Evolutionary conservation across 2,329 filamentous ascomycete species (phyloP).

Genomic region (Coniochaeta ligniaria): DNA sequence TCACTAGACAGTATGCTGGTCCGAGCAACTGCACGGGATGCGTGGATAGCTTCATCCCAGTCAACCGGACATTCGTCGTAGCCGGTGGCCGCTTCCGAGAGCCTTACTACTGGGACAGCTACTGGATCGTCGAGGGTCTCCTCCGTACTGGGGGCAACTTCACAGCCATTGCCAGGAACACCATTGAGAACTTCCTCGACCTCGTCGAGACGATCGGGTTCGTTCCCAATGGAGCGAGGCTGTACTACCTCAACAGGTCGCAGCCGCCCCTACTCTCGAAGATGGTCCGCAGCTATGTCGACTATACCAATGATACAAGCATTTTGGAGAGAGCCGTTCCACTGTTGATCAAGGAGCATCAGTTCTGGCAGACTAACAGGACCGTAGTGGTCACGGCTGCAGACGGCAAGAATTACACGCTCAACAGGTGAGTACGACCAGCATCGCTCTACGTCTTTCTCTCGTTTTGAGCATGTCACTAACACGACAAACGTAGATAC

Average conservation of each 20-base stretch:
- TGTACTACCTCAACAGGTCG: conserved; percentile 62
- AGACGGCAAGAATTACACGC: conserved; percentile 38
- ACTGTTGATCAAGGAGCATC: conserved; percentile 55
- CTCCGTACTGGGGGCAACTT: conserved; percentile 58
- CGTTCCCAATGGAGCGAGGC: conserved; percentile 59
- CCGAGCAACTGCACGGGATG: conserved; percentile 49
- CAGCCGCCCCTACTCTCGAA: conserved; percentile 59
- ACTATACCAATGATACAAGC: conserved; percentile 56
- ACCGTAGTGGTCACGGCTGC: conserved; percentile 42
- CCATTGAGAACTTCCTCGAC: conserved; percentile 64
- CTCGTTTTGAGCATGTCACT: neutral
- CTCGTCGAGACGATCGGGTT: conserved; percentile 58
- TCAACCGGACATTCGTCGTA: conserved; percentile 63
- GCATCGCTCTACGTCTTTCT: neutral
- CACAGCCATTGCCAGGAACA: conserved; percentile 55
- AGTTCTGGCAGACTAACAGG: conserved; percentile 56
- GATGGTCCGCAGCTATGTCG: conserved; percentile 59
- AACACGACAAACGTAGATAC: conserved; percentile 30
- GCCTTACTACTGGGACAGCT: conserved; percentile 66
- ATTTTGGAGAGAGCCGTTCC: conserved; percentile 55
- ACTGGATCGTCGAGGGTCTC: conserved; percentile 61
- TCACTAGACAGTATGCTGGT: conserved; percentile 53
- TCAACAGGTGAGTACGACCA: conserved; percentile 42
- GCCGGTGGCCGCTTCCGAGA: conserved; percentile 65
- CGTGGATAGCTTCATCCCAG: conserved; percentile 57